Conservation (phyloP, 805 yeast genomes). For the Candida germanica region DNA sequence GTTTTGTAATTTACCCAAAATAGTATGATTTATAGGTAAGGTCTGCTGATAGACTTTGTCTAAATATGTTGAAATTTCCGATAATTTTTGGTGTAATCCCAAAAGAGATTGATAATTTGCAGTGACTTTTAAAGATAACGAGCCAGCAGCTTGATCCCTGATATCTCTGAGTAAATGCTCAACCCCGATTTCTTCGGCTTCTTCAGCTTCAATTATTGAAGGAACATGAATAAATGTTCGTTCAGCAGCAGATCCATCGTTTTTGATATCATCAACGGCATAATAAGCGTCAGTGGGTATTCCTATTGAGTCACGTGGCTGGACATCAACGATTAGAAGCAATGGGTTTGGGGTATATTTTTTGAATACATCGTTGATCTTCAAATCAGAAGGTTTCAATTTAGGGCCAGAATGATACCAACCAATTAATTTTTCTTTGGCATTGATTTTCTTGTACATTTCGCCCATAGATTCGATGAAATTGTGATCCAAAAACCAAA, state of each 20-base stretch:
- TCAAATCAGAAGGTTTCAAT: slow-evolving; percentile 79
- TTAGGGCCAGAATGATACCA: slow-evolving; percentile 99
- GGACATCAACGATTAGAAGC: slow-evolving; percentile 86
- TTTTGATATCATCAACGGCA: slow-evolving; percentile 92
- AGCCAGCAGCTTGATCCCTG: slow-evolving; percentile 95
- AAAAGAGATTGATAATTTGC: slow-evolving; percentile 84
- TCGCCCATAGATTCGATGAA: slow-evolving; percentile 95
- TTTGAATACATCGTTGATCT: slow-evolving; percentile 85
- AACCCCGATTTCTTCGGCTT: slow-evolving; percentile 98
- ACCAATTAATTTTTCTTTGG: slow-evolving; percentile 94
- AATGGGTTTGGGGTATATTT: slow-evolving; percentile 79
- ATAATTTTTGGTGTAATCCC: slow-evolving; percentile 76
- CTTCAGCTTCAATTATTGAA: slow-evolving; percentile 92
- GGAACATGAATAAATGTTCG: slow-evolving; percentile 93
- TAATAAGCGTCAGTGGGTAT: slow-evolving; percentile 94
- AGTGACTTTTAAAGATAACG: slow-evolving; percentile 79
- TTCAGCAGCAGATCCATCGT: slow-evolving; percentile 91
- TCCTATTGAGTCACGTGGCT: slow-evolving; percentile 67
- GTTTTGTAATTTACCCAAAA: slow-evolving; percentile 89
- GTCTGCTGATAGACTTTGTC: slow-evolving; percentile 66
- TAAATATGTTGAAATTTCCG: slow-evolving; percentile 75
- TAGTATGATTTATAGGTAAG: slow-evolving; percentile 85
- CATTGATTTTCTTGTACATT: slow-evolving; percentile 97
- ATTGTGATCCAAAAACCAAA: slow-evolving; percentile 97
- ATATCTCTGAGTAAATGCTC: slow-evolving; percentile 93